Evolutionary conservation across 1,139 yeast species (phyloP).

Genomic region (Arxiozyma bovina): DNA sequence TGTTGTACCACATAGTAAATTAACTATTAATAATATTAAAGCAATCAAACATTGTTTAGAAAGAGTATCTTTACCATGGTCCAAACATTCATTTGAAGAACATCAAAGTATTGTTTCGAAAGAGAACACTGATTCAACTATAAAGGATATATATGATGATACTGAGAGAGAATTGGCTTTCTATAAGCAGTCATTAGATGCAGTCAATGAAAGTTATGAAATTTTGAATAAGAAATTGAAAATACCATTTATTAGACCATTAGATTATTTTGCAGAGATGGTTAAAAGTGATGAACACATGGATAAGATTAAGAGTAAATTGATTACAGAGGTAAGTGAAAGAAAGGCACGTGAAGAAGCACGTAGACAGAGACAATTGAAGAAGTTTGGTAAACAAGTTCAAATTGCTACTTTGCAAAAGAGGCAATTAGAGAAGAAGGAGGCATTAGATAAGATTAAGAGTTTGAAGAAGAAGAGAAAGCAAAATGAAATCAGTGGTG

Average conservation of each 20-base stretch:
- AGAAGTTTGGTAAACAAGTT: slow-evolving; percentile 96
- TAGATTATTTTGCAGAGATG: slow-evolving; percentile 98
- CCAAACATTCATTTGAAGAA: slow-evolving; percentile 65
- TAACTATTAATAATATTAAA: slow-evolving; percentile 65
- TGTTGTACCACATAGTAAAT: slow-evolving; percentile 79
- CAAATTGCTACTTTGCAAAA: slow-evolving; percentile 90
- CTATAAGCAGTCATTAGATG: slow-evolving; percentile 86
- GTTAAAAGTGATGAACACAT: slow-evolving; percentile 95
- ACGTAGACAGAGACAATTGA: slow-evolving; percentile 84
- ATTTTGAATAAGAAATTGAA: slow-evolving; percentile 49
- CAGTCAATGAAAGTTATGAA: slow-evolving; percentile 66
- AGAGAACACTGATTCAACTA: slow-evolving; percentile 50
- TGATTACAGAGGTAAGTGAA: slow-evolving; percentile 78
- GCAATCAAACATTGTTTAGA: slow-evolving; percentile 63
- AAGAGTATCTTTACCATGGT: slow-evolving; percentile 66
- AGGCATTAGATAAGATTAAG: slow-evolving; percentile 82
- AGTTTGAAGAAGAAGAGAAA: slow-evolving; percentile 81
- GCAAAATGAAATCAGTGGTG: slow-evolving; percentile 54
- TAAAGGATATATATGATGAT: slow-evolving; percentile 90
- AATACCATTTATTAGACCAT: slow-evolving; percentile 86
- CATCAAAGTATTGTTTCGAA: slow-evolving; percentile 66
- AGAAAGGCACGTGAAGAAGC: slow-evolving; percentile 92
- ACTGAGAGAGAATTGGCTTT: slow-evolving; percentile 79
- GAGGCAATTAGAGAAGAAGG: slow-evolving; percentile 90
- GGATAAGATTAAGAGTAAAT: slow-evolving; percentile 82